Base-by-base conservation (phyloP, 139 green algal species). In the Asterochloris erici region DNA sequence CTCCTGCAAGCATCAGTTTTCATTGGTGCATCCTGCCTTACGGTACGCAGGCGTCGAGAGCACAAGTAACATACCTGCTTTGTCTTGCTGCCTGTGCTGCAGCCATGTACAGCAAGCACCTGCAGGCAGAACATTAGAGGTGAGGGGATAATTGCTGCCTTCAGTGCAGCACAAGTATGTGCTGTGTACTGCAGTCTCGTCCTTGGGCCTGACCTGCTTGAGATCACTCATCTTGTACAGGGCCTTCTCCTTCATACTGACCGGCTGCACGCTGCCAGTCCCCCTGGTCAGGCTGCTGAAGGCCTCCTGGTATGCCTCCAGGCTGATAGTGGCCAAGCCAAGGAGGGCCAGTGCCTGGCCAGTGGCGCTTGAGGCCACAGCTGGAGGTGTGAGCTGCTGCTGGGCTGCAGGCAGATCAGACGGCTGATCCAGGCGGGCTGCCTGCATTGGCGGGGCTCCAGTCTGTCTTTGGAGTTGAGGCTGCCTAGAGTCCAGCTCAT, bases 181-280 rank as follows among this genome's bases (percentile, higher is more conserved):
- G 38, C 38, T 54, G 38, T 54, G 38, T 54, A 6, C 38, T 54
- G 38, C 38, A 54, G 2, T 54, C 38, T 54, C 4, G 4, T 10
- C 38, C 38, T 54, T 54, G 28, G 11, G 28, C 23, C 47, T 26
- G 24, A 86, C 79, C 85, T 86, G 79, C 24, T 74, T 68, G 24
- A 91, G 75, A 81, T 90, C 85, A 23, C n/a, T 23, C 11, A 91
- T 60, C 61, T 83, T 85, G 79, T 81, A 88, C 47, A 82, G 84
- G 26, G 81, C 73, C 69, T 86, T 78, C 73, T 91, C 85, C 19
- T 90, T 81, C 9, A 76, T 21, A 23, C 74, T 78, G 1, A 86
- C 79, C 28, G 47, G 26, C 47, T 89, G 87, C 26, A 88, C 85
- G 2, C 23, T 63, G 12, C 47, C 29, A 14, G 24, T 71, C 14